Base-by-base conservation (phyloP, 2,329 filamentous ascomycete genomes). In the Beauveria varroae region DNA sequence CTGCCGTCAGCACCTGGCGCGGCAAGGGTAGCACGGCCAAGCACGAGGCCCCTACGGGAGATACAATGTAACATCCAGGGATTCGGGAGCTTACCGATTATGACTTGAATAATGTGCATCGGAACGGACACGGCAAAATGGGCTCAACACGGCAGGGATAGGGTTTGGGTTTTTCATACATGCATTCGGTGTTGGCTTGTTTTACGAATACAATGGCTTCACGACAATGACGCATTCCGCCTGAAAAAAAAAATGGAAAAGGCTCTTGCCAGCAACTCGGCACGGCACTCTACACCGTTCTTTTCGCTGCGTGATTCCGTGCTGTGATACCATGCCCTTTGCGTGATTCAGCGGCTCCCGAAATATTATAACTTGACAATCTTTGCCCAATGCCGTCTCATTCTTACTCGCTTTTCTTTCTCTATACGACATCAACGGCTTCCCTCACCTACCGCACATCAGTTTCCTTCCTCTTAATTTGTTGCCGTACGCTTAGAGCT, bases 1-100 rank as follows among this genome's bases (percentile, higher is more conserved):
- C 93, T 5, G 95, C 95, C 3, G 95, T 99, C 57, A 96, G 90
- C 74, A 99, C 95, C 22, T 99, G 93, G 90, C 83, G 95, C 69
- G 92, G 89, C 65, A 97, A 98, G 79, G 95, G 95, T 16, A 93
- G 87, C 68, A 91, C 90, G 28, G 93, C 93, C 26, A 93, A 93
- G 71, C 93, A 97, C 72, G 89, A 95, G 71, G 82, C 86, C 65
- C 83, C 83, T 9, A 70, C 73, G 14, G 72, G 74, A 7, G 76
- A 74, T 66, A 67, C 65, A 34, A 66, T 75, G 57, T 75, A 43
- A 61, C 22, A 37, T 28, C 28, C 22, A 55, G 7, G 24, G 10
- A 37, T 16, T 3, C 2, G 18, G n/a, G 30, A 18, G 37, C 24
- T 26, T 20, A 16, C 34, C 18, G 18, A n/a, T 10, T 6, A 49